Conservation (phyloP, 805 yeast species). For the Tetrapisispora phaffii region DNA sequence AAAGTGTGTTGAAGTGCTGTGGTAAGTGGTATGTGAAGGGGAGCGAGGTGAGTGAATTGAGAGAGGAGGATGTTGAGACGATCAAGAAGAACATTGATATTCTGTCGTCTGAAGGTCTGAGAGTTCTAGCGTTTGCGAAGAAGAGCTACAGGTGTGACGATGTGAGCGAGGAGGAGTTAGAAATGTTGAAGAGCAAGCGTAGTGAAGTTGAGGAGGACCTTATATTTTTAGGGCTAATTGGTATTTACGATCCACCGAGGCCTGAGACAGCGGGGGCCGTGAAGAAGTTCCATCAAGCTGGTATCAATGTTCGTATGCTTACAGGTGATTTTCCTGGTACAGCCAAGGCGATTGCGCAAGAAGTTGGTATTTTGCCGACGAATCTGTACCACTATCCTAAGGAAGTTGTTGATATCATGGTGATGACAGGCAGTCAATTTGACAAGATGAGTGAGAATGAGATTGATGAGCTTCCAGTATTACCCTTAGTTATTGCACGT, state of each 20-base stretch:
- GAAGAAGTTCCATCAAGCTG: conserved; percentile 71
- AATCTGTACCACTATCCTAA: conserved; percentile 34
- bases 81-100: conserved; percentile 49
- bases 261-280: conserved; percentile 71
- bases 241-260: conserved; percentile 97
- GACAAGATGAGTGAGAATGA: conserved; percentile 63
- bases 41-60: conserved; percentile 40
- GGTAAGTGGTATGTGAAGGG: conserved; percentile 50
- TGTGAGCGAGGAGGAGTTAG: conserved; percentile 25
- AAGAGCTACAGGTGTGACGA: conserved; percentile 26
- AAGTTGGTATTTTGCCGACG: conserved; percentile 75
- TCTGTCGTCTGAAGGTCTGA: conserved; percentile 73
- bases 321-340: conserved; percentile 91
- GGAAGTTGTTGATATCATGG: conserved; percentile 43
- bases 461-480: conserved; percentile 60
- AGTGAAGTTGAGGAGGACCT: conserved; percentile 46
- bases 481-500: conserved; percentile 85
- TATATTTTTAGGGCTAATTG: conserved; percentile 74
- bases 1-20: conserved; percentile 56
- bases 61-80: conserved; percentile 36
- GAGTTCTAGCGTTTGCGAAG: conserved; percentile 74
- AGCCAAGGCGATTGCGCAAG: conserved; percentile 74
- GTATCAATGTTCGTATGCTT: conserved; percentile 96
- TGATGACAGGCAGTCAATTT: conserved; percentile 76
- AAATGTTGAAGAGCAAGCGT: conserved; percentile 20